Base-by-base conservation (phyloP, 164 flowering plant genomes). In the Umbilicus rupestris region DNA sequence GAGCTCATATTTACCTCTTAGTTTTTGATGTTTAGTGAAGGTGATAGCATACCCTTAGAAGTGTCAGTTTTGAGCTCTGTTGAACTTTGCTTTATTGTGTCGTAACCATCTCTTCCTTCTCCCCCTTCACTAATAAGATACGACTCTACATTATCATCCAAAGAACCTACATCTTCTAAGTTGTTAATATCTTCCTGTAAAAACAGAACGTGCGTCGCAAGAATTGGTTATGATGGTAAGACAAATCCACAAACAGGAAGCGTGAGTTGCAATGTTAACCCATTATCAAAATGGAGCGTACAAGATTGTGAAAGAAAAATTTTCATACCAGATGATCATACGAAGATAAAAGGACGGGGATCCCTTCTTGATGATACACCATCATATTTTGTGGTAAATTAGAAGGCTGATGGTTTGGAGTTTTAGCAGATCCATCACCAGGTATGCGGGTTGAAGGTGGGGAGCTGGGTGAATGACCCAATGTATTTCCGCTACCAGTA, bases 131-230 rank as follows among this genome's bases (percentile, higher is more conserved):
- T 86, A 7, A 86, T 75, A 70, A 91, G 74, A 78, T 85, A 91
- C 0, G 97, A 89, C 68, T 91, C 98, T 58, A 90, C 89, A 70
- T 86, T 82, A 74, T 88, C 97, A 62, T 93, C 94, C 62, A 90
- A 79, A 52, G 96, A 81, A 62, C 87, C 93, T 68, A 87, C 82
- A 78, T 88, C 97, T 72, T 84, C 94, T 70, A 92, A 86, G 70
- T 75, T 88, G 57, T 93, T 96, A 64, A 93, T 77, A 72, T 93
- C 97, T 41, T 94, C 98, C 98, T 94, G 88, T 73, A 74, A 42
- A 41, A 69, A 50, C 35, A 76, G 69, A n/a, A 20, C 2, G 19
- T 60, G 6, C 3, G 41, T 60, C 39, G 22, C 39, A 31, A 16
- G 24, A 16, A 60, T 60, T 1, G 29, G 33, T 55, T 55, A 16